Base-by-base conservation (phyloP, 2,329 filamentous ascomycete species). In the Apiospora rasikravindrae region DNA sequence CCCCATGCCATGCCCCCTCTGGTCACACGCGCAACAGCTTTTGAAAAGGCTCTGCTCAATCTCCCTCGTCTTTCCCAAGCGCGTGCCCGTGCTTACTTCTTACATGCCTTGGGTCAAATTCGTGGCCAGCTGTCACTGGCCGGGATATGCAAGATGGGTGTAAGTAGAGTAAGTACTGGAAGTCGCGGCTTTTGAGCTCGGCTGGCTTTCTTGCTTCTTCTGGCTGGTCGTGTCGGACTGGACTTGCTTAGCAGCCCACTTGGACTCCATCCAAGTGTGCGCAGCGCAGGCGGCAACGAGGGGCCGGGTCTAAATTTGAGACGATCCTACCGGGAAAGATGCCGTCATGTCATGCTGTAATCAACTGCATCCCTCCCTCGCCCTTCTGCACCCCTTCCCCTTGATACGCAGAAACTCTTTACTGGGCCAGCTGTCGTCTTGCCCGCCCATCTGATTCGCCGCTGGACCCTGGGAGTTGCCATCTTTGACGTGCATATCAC, bases 401-500 rank as follows among this genome's bases (percentile, higher is more conserved):
- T 67, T 67, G 40, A 67, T 61, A 61, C 53, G 53, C 53, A 61
- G 53, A 33, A 61, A 37, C 53, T 61, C 53, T 61, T 33, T 37
- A 61, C 53, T 61, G 29, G 53, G 53, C 53, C 53, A 37, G 53
- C 29, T 61, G 53, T 37, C 33, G 53, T 61, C 53, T 10, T 61
- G 66, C 67, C 29, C n/a, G 14, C 22, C 45, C 45, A 2, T 67
- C 45, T 76, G 75, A 76, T 76, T 76, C 74, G 75, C 61, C 26
- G 29, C 42, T 70, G 14, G 37, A 51, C 69, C 70, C 69, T 57
- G 71, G 69, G 70, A 76, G 75, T 76, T 75, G 70, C 75, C 74
- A 75, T 76, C 75, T 76, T 76, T 73, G 74, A 76, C 70, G 69
- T 76, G 73, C 73, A 61, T 61, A 37, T 16, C 53, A 37, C 33